A percentile compares a stretch with the other conserved stretches of the same genome.
Evolutionary conservation across 2,329 filamentous ascomycete species (phyloP).

Genomic region (Neofusicoccum laricinum): DNA sequence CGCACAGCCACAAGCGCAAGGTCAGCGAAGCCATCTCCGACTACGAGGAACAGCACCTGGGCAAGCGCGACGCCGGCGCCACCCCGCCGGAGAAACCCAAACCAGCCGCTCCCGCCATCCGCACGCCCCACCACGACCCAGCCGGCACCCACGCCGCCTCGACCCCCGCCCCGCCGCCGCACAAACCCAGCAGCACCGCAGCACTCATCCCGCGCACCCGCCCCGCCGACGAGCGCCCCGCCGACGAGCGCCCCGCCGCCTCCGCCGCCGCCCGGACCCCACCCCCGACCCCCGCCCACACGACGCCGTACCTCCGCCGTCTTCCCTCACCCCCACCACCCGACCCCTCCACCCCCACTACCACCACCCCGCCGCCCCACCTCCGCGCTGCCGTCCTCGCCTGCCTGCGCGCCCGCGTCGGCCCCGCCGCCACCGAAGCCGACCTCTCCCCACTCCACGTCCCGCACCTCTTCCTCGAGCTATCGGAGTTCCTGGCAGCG

Average conservation of each 20-base stretch:
- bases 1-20: not conserved
- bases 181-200: too few species aligned
- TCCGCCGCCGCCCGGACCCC: not conserved
- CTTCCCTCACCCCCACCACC: not conserved
- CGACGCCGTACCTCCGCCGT: not conserved
- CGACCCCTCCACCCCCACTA: not conserved
- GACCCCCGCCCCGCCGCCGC: not conserved
- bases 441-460: not conserved
- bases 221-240: not conserved
- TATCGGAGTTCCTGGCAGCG: not conserved
- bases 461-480: conserved; percentile 6
- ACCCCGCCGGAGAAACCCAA: not conserved
- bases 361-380: not conserved
- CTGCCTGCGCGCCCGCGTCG: not conserved
- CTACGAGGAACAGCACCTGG: not conserved
- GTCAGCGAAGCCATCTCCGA: not conserved
- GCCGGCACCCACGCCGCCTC: not conserved
- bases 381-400: not conserved
- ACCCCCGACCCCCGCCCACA: not conserved
- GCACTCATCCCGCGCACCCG: too few species aligned
- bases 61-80: not conserved
- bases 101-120: not conserved
- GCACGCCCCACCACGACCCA: not conserved
- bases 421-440: not conserved
- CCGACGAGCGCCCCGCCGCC: not conserved